phyloP scores from a whole-genome alignment of 1,284 basidiomycete genomes.

The Malassezia obtusa region DNA sequence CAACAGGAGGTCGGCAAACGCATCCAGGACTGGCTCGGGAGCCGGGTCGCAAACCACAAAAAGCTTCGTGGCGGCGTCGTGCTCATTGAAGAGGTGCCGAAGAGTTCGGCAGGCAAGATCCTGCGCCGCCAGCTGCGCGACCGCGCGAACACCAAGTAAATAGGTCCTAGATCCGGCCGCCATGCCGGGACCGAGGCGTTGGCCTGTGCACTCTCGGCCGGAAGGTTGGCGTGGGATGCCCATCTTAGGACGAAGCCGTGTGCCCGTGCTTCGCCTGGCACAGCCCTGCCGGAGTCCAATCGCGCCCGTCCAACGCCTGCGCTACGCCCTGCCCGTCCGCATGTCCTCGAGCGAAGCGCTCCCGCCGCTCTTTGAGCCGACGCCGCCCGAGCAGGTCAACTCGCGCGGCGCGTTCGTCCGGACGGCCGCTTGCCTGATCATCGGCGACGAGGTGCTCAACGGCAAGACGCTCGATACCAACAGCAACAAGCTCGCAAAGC shows the following conservation, averaged over 20 bases:
- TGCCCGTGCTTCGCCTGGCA: background rate
- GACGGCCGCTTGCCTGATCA: conserved; percentile 38
- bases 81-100: conserved; percentile 34
- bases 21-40: conserved; percentile 41
- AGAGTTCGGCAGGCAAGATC: conserved; percentile 44
- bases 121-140: conserved; percentile 37
- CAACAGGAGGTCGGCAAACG: conserved; percentile 27
- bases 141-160: background rate
- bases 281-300: too few species aligned
- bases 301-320: too few species aligned
- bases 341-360: background rate
- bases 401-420: background rate
- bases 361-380: conserved; percentile 3
- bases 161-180: conserved; percentile 7
- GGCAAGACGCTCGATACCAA: conserved; percentile 49
- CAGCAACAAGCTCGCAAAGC: conserved; percentile 58
- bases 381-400: background rate
- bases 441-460: conserved; percentile 59
- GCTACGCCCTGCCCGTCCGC: too few species aligned
- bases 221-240: background rate
- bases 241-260: background rate
- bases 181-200: background rate
- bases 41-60: conserved; percentile 47
- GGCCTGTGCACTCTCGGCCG: conserved; percentile 1
- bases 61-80: conserved; percentile 44